Percentiles rank a stretch among this genome's conserved stretches.
These are phyloP conservation scores for Penicillium longicatenatum DNA, from an alignment of 495 filamentous ascomycete species.

Conservation along the genomic window DNA sequence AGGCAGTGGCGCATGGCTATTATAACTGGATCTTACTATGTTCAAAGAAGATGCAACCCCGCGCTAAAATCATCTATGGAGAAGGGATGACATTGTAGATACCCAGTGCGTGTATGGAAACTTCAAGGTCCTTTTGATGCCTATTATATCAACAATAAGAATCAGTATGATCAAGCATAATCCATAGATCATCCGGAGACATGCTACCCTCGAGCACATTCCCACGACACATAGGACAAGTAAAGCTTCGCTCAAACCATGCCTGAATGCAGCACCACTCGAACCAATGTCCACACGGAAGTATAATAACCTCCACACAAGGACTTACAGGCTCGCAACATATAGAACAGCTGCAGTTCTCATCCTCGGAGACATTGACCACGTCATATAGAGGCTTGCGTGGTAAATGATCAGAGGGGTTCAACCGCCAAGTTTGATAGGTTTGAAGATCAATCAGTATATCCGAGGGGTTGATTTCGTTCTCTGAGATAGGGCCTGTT, in stretches of 20 bases:
- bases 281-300: background rate
- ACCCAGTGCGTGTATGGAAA: too few relatives aligned
- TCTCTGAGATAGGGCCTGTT: background rate
- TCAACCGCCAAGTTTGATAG: background rate
- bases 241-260: background rate
- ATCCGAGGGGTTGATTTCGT: background rate
- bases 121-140: too few relatives aligned
- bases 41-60: background rate
- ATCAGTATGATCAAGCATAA: background rate
- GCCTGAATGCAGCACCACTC: background rate
- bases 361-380: background rate
- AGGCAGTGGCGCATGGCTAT: too few relatives aligned
- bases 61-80: background rate
- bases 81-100: too few relatives aligned
- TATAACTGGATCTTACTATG: background rate
- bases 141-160: background rate
- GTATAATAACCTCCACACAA: background rate
- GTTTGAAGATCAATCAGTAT: background rate
- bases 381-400: background rate
- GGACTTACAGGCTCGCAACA: background rate
- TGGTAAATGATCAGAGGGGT: background rate
- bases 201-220: background rate
- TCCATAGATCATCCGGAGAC: background rate
- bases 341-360: background rate
- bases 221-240: background rate